Evolutionary conservation across 352 stramenopile genomes (phyloP).

Genomic region (Globisporangium apiculatum): DNA sequence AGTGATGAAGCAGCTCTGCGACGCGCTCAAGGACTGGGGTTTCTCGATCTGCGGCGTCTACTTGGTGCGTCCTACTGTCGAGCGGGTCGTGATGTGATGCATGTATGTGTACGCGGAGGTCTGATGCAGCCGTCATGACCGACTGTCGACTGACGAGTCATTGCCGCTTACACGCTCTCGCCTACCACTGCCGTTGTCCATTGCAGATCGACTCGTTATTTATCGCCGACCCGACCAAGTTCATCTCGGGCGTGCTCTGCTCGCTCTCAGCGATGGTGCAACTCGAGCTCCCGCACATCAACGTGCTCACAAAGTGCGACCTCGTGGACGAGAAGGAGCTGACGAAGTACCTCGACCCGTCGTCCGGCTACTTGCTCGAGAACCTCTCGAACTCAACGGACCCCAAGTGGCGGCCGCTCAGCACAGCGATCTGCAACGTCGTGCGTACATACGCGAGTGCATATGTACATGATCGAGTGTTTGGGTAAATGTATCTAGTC

Average conservation of each 20-base stretch:
- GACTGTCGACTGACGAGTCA: background rate
- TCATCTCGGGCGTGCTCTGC: conserved; percentile 96
- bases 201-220: conserved; percentile 91
- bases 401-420: conserved; percentile 79
- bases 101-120: too few species aligned
- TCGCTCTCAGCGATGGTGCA: conserved; percentile 97
- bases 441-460: conserved; percentile 24
- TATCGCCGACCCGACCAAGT: conserved; percentile 95
- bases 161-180: background rate
- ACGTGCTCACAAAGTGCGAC: conserved; percentile 91
- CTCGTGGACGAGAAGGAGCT: conserved; percentile 86
- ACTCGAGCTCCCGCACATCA: conserved; percentile 95
- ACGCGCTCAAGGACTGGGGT: conserved; percentile 76
- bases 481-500: conserved; percentile 2
- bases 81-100: too few species aligned
- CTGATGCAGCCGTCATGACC: too few species aligned
- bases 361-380: conserved; percentile 75
- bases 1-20: conserved; percentile 87
- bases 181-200: background rate
- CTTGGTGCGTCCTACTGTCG: conserved; percentile 34
- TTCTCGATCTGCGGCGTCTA: conserved; percentile 89
- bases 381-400: conserved; percentile 75
- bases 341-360: conserved; percentile 83
- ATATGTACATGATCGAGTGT: background rate
- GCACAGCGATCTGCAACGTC: conserved; percentile 80